These are phyloP conservation scores for Beauveria varroae DNA, from an alignment of 2,329 filamentous ascomycete genomes.

Conservation along the genomic window DNA sequence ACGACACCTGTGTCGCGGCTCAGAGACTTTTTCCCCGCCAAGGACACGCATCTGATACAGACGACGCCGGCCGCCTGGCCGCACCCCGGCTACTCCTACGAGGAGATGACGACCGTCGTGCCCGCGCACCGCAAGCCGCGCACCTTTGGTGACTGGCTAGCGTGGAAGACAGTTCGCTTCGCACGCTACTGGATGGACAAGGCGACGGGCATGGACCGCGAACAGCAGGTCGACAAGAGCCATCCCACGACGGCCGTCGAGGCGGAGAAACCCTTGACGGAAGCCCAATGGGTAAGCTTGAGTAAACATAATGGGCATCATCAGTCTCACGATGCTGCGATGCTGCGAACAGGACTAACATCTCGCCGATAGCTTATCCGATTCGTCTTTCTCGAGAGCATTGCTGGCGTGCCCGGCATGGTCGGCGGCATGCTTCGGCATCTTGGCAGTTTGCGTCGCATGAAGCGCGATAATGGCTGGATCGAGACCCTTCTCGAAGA, in stretches of 20 bases:
- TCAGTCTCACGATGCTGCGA: background rate
- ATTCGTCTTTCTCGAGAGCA: constrained; percentile 89
- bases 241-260: constrained; percentile 47
- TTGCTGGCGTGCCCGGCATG: constrained; percentile 95
- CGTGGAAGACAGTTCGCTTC: constrained; percentile 67
- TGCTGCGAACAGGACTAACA: background rate
- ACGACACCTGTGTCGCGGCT: constrained; percentile 39
- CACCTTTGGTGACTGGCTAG: constrained; percentile 68
- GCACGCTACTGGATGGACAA: constrained; percentile 75
- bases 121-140: constrained; percentile 71
- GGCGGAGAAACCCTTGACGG: constrained; percentile 59
- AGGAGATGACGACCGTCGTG: constrained; percentile 67
- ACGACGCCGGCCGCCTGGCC: constrained; percentile 60
- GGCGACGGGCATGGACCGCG: constrained; percentile 65
- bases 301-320: background rate
- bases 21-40: constrained; percentile 55
- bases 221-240: constrained; percentile 57
- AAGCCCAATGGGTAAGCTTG: constrained; percentile 66
- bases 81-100: constrained; percentile 65
- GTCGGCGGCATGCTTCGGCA: constrained; percentile 92
- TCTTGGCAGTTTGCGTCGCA: constrained; percentile 70
- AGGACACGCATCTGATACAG: constrained; percentile 54
- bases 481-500: constrained; percentile 89
- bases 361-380: constrained; percentile 53
- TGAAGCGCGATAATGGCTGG: constrained; percentile 94